Evolutionary conservation across 2,329 filamentous ascomycete genomes (phyloP).

Genomic region (Fonsecaea monophora): DNA sequence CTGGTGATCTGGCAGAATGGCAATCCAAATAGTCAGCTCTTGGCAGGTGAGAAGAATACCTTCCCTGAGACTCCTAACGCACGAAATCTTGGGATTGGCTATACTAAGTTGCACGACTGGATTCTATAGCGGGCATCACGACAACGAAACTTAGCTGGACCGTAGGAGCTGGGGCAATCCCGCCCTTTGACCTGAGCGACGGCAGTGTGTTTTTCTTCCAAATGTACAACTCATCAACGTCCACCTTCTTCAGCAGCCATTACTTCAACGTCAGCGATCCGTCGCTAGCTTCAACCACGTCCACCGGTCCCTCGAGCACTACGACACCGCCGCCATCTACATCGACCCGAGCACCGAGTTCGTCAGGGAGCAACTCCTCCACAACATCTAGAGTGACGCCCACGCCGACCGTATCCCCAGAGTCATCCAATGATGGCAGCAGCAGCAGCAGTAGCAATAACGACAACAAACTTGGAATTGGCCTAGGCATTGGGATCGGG

Average conservation of each 20-base stretch:
- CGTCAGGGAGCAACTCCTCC: background rate
- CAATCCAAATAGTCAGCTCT: background rate
- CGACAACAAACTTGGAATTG: background rate
- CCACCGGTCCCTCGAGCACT: background rate
- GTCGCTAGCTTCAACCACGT: background rate
- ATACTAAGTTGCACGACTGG: background rate
- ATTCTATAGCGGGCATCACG: background rate
- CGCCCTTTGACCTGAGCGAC: background rate
- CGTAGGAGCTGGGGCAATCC: background rate
- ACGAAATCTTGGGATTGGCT: background rate
- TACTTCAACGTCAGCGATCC: constrained; percentile 6
- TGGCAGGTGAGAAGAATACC: background rate
- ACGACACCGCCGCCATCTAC: background rate
- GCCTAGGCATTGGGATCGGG: background rate
- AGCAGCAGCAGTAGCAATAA: background rate
- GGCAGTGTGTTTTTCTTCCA: background rate
- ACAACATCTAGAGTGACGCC: background rate
- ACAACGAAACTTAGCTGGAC: background rate
- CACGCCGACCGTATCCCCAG: background rate
- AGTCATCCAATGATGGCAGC: background rate
- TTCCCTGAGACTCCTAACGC: background rate
- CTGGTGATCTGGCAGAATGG: background rate
- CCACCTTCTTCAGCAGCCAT: constrained; percentile 1
- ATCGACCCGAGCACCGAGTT: background rate
- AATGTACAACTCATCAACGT: background rate